Base-by-base conservation (phyloP, 2,329 filamentous ascomycete species). In the Neopestalotiopsis rosae region DNA sequence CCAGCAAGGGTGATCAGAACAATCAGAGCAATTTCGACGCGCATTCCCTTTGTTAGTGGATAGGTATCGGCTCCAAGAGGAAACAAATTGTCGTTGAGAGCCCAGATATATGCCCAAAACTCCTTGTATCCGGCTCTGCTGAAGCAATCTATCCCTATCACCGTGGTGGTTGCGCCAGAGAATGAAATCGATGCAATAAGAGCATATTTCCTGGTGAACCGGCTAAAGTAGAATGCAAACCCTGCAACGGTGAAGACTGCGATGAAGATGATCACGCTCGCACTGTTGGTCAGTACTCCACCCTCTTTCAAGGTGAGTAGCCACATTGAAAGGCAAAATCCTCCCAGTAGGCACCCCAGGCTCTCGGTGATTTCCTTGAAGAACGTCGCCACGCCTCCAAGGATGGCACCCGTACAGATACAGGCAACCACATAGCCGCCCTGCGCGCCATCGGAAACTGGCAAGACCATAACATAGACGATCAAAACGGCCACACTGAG, bases 51-150 rank as follows among this genome's bases (percentile, higher is more conserved):
- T 0, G 94, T 98, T 13, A 97, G 83, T 0, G 95, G 95, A 77
- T 97, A 98, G 0, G 92, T 94, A 62, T 86, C 85, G 1, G 92
- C 92, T 49, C 89, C 88, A 2, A 94, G 82, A 0, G 95, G 95
- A 75, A 98, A 98, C 0, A 94, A 83, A 65, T 92, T 86, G 57
- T 90, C 84, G 78, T 98, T 98, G 52, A 98, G 81, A 61, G 83
- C 84, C 95, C 95, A 98, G 49, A 97, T 86, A 78, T 97, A 98
- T 5, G 94, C 87, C 95, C 95, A 98, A 74, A 98, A 98, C 79
- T 98, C 95, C 79, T 97, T 98, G 74, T 97, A 83, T 0, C 95
- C 95, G n/a, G 94, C 94, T 71, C 90, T 86, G 75, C 91, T 95
- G 75, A 95, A 97, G 79, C 94, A 97, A 78, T 98, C 95, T 69